These are phyloP conservation scores for Silene vulgaris DNA, from an alignment of 179 eudicot genomes.

Conservation along the genomic window DNA sequence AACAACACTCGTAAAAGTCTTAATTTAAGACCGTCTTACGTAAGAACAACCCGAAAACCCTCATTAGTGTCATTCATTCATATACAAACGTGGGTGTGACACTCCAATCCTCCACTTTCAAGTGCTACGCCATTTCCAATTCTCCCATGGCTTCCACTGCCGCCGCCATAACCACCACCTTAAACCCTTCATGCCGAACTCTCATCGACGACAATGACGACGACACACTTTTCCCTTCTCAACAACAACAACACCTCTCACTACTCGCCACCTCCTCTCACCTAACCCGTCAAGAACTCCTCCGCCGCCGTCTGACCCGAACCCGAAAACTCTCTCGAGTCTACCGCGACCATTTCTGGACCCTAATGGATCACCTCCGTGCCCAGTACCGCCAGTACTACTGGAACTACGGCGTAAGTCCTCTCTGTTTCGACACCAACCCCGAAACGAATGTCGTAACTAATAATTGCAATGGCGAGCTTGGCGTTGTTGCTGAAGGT, in stretches of 20 bases:
- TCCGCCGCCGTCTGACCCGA: slow-evolving; percentile 35
- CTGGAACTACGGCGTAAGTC: slow-evolving; percentile 47
- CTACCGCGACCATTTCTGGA: slow-evolving; percentile 45
- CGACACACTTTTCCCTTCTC: slow-evolving; percentile 18
- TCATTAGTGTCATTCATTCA: no score
- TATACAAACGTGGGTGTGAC: no score
- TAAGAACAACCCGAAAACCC: no score
- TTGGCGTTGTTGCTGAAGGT: slow-evolving; percentile 24
- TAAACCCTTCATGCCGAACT: not conserved
- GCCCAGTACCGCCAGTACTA: slow-evolving; percentile 35
- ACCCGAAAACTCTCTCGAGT: slow-evolving; percentile 31
- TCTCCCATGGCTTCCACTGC: not conserved
- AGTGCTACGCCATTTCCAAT: no score
- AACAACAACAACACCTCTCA: slow-evolving; percentile 14
- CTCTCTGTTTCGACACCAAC: slow-evolving; percentile 27
- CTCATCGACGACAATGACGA: not conserved
- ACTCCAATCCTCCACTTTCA: no score
- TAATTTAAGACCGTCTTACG: no score
- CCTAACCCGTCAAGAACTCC: slow-evolving; percentile 40
- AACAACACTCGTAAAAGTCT: no score
- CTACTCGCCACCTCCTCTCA: slow-evolving; percentile 33
- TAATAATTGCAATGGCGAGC: slow-evolving; percentile 12
- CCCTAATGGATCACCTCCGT: slow-evolving; percentile 42
- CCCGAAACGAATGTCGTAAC: slow-evolving; percentile 7
- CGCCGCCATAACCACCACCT: slow-evolving; percentile 15